These are phyloP conservation scores for Conringia planisiliqua DNA, from an alignment of 345 rosid species.

Conservation along the genomic window DNA sequence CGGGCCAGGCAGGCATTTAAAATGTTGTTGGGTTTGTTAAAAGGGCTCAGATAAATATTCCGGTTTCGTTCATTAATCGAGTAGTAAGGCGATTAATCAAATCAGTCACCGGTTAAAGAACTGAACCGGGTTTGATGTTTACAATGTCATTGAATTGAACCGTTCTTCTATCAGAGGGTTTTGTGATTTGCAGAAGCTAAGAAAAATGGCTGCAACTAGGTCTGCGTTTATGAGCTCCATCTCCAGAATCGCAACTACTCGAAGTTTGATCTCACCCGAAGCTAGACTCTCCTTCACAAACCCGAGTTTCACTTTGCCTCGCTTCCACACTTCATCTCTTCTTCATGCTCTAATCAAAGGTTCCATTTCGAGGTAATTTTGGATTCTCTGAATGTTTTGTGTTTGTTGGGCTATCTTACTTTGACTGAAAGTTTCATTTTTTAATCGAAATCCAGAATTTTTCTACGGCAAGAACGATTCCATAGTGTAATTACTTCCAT, in stretches of 20 bases:
- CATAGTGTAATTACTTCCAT: constrained; percentile 54
- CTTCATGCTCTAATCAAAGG: constrained; percentile 25
- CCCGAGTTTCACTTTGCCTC: constrained; percentile 28
- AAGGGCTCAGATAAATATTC: neutral
- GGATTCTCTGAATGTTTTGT: neutral
- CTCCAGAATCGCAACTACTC: constrained; percentile 29
- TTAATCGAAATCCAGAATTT: constrained; percentile 19
- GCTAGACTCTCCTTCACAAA: constrained; percentile 22
- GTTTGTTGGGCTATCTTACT: neutral
- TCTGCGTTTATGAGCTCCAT: constrained; percentile 39
- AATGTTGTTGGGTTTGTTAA: neutral
- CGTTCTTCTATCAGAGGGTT: neutral
- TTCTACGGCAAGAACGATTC: constrained; percentile 47
- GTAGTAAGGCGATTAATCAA: neutral
- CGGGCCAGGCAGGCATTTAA: neutral
- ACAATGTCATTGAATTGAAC: neutral
- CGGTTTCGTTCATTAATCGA: neutral
- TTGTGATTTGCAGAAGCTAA: neutral
- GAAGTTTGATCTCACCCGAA: constrained; percentile 13
- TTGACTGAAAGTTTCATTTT: neutral
- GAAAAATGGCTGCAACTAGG: constrained; percentile 40
- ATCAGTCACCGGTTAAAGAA: neutral
- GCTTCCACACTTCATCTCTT: constrained; percentile 21
- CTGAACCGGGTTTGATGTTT: neutral
- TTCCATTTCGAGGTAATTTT: constrained; percentile 28